Base-by-base conservation (phyloP, 2,329 filamentous ascomycete species). In the Elsinoe fawcettii region DNA sequence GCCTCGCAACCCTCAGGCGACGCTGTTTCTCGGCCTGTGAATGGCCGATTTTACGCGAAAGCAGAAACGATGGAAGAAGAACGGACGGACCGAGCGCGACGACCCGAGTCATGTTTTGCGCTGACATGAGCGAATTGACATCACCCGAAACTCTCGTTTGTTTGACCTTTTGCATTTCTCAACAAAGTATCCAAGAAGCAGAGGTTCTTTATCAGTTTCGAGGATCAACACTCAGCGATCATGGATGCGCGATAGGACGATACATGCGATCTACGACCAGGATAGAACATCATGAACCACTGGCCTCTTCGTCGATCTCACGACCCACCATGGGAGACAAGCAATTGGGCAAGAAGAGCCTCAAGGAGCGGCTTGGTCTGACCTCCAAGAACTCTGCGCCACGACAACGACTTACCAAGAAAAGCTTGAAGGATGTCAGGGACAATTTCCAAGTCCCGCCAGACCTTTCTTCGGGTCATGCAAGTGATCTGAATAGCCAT, bases 341-440 rank as follows among this genome's bases (percentile, higher is more conserved):
- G 11, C 34, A 53, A 16, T 16, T 32, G 30, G 16, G 7, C 37
- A 55, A 44, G 37, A 43, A 46, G 36, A 46, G 37, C 27, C 53
- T 55, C 36, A 55, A 46, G 53, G 53, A 43, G 25, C 53, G 53
- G 16, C 53, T 55, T 44, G 53, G 53, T 34, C 32, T 44, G 7
- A 43, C 53, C 4, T 55, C 53, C 37, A 55, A 55, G 37, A 43
- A 46, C 18, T 55, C 53, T 32, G 37, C 36, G 22, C 53, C 53
- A 30, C 37, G 53, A n/a, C 53, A 55, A 36, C 36, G 37, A 36
- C 37, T 55, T 18, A 44, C 37, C 23, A 55, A 55, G 53, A 55
- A 55, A 55, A 55, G 49, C 32, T 53, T 53, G 32, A 53, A 18
- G 20, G 23, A 46, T 25, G 41, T 9, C 6, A 25, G 16, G 20